These are phyloP conservation scores for Singerocomus rubriflavus DNA, from an alignment of 1,284 basidiomycete species.

Conservation along the genomic window DNA sequence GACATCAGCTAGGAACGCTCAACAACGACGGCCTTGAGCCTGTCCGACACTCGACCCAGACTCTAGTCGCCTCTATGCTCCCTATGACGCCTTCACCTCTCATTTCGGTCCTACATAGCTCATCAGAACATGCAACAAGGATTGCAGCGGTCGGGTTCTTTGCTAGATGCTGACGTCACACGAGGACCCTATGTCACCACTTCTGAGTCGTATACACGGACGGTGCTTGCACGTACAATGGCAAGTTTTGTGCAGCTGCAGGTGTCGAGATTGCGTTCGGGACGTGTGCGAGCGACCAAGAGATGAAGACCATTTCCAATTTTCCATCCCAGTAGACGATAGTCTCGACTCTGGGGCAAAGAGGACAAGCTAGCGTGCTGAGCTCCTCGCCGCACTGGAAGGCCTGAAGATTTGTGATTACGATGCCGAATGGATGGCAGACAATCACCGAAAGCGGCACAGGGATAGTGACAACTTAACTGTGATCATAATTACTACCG, in stretches of 20 bases:
- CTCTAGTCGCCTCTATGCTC: not conserved
- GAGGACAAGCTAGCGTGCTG: slow-evolving; percentile 36
- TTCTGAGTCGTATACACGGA: slow-evolving; percentile 6
- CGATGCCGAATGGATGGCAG: not conserved
- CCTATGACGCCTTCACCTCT: not conserved
- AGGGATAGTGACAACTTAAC: not conserved
- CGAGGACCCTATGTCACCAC: not conserved
- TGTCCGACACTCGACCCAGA: not conserved
- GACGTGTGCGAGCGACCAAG: not conserved
- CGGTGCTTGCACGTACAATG: slow-evolving; percentile 11
- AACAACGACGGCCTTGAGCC: not conserved
- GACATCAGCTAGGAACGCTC: not conserved
- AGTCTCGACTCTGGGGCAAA: slow-evolving; percentile 20
- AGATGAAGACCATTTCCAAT: slow-evolving; percentile 3
- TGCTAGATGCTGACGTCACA: slow-evolving; percentile 1
- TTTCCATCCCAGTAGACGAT: slow-evolving; percentile 25
- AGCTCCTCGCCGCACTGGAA: slow-evolving; percentile 33
- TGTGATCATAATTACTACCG: slow-evolving; percentile 24
- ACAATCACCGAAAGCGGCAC: no score
- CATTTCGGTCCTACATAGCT: not conserved
- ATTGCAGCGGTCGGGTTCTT: not conserved
- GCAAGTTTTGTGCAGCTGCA: not conserved
- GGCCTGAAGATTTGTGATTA: slow-evolving; percentile 8
- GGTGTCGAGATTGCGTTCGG: slow-evolving; percentile 16
- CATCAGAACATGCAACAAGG: not conserved